Base-by-base conservation (phyloP, 1,284 basidiomycete genomes). In the Moesziomyces globuligerus region DNA sequence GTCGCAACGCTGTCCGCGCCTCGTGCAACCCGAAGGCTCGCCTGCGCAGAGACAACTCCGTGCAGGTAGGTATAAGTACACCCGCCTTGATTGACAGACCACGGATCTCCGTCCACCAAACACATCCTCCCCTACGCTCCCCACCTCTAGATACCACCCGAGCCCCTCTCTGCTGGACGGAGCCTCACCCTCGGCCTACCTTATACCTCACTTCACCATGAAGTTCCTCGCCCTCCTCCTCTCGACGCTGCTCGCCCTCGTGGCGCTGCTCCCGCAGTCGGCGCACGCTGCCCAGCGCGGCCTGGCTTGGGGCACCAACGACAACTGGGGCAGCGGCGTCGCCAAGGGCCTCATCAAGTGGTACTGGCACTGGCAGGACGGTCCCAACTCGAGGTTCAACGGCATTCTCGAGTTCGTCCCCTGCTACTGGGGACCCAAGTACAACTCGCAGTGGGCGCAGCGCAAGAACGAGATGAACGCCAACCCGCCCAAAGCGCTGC, bases 291-390 rank as follows among this genome's bases (percentile, higher is more conserved):
- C 55, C 8, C 50, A 53, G n/a, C 58, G 65, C 21, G 78, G 78
- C 59, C 53, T 80, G 10, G 66, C 78, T 0, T 81, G 77, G 77
- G 79, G 68, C 6, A 62, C 71, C 40, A 72, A 78, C 52, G 71
- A 75, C 68, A 49, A 55, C 36, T 78, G 72, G 68, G 74, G 76
- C 2, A 28, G 20, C 38, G 51, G 39, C 18, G 54, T 81, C 45
- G 67, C 69, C 37, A 68, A 73, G 34, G 77, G 70, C 29, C 58
- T 68, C 39, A 54, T 80, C 41, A 45, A 48, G 11, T 80, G 78
- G 76, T 80, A 80, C 55, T 76, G 77, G 64, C 79, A 81, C 71
- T 81, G 79, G 78, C 69, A 81, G 52, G 65, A 67, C 20, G 79
- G 72, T 18, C 51, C 57, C 21, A 57, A 50, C 46, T 39, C 51